A percentile compares a stretch with the other conserved stretches of the same genome.
Conservation (phyloP, 1,284 basidiomycete species). For the Blastosporella zonata region DNA sequence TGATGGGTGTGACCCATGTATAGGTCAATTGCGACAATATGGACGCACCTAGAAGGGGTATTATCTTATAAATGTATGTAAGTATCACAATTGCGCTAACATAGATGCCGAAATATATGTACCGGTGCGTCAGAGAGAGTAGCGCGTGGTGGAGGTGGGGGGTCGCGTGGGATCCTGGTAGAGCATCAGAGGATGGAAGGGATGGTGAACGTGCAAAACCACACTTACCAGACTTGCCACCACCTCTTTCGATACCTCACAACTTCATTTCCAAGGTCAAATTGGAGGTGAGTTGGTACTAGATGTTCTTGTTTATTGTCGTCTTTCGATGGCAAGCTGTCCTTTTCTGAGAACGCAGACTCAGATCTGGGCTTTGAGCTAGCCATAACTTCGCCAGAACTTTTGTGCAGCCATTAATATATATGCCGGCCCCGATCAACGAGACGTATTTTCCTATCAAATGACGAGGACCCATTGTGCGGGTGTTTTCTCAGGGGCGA, state of each 20-base stretch:
- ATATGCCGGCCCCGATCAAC: neutral
- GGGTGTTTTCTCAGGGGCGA: neutral
- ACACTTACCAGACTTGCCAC: slow-evolving; percentile 45
- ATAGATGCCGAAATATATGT: slow-evolving; percentile 7
- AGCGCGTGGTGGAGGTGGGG: slow-evolving; percentile 54
- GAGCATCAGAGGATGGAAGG: neutral
- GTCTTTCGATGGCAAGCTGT: neutral
- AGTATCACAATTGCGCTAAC: neutral
- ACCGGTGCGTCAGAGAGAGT: slow-evolving; percentile 58
- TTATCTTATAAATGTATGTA: slow-evolving; percentile 33
- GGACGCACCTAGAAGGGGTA: slow-evolving; percentile 57
- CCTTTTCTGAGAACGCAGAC: neutral
- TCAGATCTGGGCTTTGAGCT: neutral
- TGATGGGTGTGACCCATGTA: slow-evolving; percentile 66
- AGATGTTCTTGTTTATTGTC: slow-evolving; percentile 8
- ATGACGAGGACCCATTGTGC: neutral
- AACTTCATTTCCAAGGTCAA: slow-evolving; percentile 47
- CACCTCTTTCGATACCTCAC: slow-evolving; percentile 42
- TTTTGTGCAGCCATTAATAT: neutral
- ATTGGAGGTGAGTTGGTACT: slow-evolving; percentile 29
- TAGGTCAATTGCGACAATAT: slow-evolving; percentile 60
- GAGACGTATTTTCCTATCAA: neutral
- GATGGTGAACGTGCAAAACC: neutral
- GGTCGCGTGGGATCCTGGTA: slow-evolving; percentile 53
- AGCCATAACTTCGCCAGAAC: neutral